Evolutionary conservation across 257 asterid species (phyloP).

Genomic region (Solanum peruvianum): DNA sequence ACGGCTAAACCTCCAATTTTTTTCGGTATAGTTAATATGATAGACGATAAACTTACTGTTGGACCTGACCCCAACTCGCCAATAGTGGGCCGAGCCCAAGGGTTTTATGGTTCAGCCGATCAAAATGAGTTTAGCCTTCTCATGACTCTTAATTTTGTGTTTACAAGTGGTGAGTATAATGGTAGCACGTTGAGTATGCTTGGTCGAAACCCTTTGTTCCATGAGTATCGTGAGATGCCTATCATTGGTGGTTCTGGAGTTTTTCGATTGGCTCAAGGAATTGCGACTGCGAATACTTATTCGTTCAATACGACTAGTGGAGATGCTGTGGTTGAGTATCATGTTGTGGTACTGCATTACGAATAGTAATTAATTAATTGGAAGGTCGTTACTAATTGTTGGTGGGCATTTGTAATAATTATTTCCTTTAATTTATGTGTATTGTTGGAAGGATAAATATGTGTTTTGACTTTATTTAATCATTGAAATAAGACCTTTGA

Average conservation of each 20-base stretch:
- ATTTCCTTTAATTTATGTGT: neutral
- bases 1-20: conserved; percentile 5
- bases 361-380: neutral
- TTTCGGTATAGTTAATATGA: conserved; percentile 12
- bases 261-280: conserved; percentile 36
- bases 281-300: conserved; percentile 3
- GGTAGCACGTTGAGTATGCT: conserved; percentile 34
- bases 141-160: conserved; percentile 16
- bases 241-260: conserved; percentile 32
- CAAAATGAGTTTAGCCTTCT: conserved; percentile 4
- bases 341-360: conserved; percentile 4
- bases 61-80: conserved; percentile 11
- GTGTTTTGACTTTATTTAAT: neutral
- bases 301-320: neutral
- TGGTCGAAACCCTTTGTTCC: conserved; percentile 12
- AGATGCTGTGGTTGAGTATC: conserved; percentile 21
- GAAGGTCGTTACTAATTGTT: neutral
- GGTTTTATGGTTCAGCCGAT: conserved; percentile 16
- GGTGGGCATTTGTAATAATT: neutral
- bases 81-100: conserved; percentile 38
- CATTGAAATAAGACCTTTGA: neutral
- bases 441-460: neutral
- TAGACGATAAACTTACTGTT: conserved; percentile 14
- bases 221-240: conserved; percentile 24
- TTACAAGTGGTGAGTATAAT: conserved; percentile 16